Base-by-base conservation (phyloP, 1,284 basidiomycete species). In the Mycena sp. region DNA sequence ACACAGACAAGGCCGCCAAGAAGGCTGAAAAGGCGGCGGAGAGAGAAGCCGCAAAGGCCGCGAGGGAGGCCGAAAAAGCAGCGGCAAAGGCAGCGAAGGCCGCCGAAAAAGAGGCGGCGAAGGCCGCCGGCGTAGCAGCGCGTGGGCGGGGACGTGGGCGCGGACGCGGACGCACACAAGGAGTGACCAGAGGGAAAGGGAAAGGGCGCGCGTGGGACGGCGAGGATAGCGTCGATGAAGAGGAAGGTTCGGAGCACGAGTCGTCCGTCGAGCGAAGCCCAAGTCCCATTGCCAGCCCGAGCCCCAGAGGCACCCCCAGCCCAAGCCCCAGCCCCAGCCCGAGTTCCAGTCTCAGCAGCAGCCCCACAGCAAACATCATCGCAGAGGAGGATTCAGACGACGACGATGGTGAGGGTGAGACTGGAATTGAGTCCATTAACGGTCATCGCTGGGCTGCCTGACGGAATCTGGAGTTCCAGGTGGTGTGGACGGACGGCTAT, bases 401-500 rank as follows among this genome's bases (percentile, higher is more conserved):
- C n/a, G 12, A 16, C 16, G n/a, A 49, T 32, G 54, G 44, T 23
- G 41, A 19, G 5, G 55, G 38, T 7, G 45, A 57, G 44, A 21
- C 26, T 6, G 46, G 16, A 12, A 41, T 58, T 48, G 25, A 17
- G 10, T n/a, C 40, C 21, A 9, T 63, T 30, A 63, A 63, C 32
- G 54, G 60, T 1, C 60, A 62, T 26, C 55, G 49, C 2, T 63
- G 61, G 61, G 23, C 6, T 11, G 6, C 17, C 3, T 21, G 41
- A 29, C 17, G 43, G 3, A 48, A 58, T 23, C 7, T 63, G 2
- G 55, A 63, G 35, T 45, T 58, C 17, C 54, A 57, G 43, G 54
- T 63, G 23, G 12, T 63, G 2, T 63, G 61, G 61, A 35, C 14
- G 3, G 61, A 63, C 30, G 38, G 19, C 0, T 55, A 63, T 37